A percentile compares a stretch with the other conserved stretches of the same genome.
phyloP scores from a whole-genome alignment of 306 rosid genomes.

The Rosa persica region DNA sequence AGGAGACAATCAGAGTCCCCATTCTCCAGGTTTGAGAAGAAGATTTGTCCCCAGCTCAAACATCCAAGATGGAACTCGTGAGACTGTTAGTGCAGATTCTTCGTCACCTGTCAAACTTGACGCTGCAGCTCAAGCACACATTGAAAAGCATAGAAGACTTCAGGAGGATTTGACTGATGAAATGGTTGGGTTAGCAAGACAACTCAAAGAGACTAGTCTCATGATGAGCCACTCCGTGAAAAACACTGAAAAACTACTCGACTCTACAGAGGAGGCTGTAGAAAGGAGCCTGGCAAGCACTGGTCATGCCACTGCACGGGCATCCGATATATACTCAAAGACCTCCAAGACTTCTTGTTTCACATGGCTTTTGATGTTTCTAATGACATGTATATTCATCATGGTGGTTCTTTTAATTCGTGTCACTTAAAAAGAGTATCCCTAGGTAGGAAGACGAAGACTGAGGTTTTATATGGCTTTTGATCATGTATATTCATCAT shows the following conservation, averaged over 20 bases:
- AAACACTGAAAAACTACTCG: slow-evolving; percentile 82
- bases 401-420: slow-evolving; percentile 92
- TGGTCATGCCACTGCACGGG: slow-evolving; percentile 63
- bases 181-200: slow-evolving; percentile 91
- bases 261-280: slow-evolving; percentile 83
- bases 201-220: slow-evolving; percentile 91
- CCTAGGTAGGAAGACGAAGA: background rate
- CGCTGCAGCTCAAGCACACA: slow-evolving; percentile 64
- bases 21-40: slow-evolving; percentile 75
- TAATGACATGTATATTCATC: slow-evolving; percentile 67
- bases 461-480: background rate
- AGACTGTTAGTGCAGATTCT: slow-evolving; percentile 40
- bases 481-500: no score
- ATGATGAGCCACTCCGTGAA: slow-evolving; percentile 73
- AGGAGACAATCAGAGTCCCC: slow-evolving; percentile 37
- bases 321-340: slow-evolving; percentile 57
- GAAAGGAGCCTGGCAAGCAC: slow-evolving; percentile 92
- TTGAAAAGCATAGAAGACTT: slow-evolving; percentile 88
- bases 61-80: slow-evolving; percentile 51
- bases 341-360: slow-evolving; percentile 81
- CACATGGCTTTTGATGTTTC: slow-evolving; percentile 74
- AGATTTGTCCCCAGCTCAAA: slow-evolving; percentile 59
- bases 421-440: slow-evolving; percentile 39
- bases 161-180: slow-evolving; percentile 95
- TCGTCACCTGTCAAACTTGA: slow-evolving; percentile 68